Evolutionary conservation across 371 early-diverging fungal species (phyloP), one percentile per base, ranked within the genome.

Genomic region (Catenaria anguillulae): DNA sequence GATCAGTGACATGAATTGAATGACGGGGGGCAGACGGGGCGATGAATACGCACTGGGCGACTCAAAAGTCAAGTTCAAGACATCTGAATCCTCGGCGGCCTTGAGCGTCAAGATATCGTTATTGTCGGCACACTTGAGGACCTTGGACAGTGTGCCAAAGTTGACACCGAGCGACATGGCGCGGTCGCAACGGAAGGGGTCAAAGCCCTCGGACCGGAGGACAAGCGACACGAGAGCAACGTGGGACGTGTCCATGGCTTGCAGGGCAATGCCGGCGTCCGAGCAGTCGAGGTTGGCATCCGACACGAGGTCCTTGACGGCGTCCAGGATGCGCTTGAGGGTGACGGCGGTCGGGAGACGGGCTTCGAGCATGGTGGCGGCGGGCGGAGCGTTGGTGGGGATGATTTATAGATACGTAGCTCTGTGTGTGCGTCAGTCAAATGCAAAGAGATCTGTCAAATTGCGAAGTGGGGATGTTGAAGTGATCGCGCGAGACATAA

Each of bases 211-310:
- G 43, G 85, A 74, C 61, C 90, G 83, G 54, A 97, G 77, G 66
- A 92, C 74, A 64, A 97, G 82, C 34, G 93, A 80, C 13, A 93
- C 93, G 60, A 98, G 82, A 29, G 96, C 94, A 23, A 98, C 93
- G 75, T 98, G 97, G 45, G 94, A 87, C 78, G 86, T 90, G 77
- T 98, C 99, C 97, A 98, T 98, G 60, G 96, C 93, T 79, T 98
- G 99, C n/a, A 98, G 81, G 35, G 88, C 82, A 64, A 98, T 89
- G 66, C 99, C 99, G 46, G 86, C 77, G 66, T 95, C 94, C 58
- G 82, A 88, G 75, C 95, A 95, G 72, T 98, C 97, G 78, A 97
- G 92, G 83, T 98, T 98, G 71, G 88, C 92, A 71, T 98, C 94
- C 26, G 84, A 82, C 61, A 98, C 94, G 61, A 98, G 82, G 67